Evolutionary conservation across 257 asterid species (phyloP), one percentile per base, ranked within the genome.

Genomic region (Nicotiana tomentosiformis): DNA sequence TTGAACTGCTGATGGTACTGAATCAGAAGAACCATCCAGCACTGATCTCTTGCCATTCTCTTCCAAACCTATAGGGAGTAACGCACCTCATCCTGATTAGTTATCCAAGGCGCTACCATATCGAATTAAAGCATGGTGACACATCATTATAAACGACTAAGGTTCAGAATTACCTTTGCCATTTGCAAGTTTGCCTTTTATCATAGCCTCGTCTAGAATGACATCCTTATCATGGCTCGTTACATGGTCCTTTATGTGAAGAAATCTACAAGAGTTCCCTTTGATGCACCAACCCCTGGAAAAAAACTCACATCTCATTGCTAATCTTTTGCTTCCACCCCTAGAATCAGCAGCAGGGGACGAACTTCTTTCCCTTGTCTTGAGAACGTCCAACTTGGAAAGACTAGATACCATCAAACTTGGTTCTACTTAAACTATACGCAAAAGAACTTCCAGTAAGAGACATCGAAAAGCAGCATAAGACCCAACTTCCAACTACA

Each of bases 201-300:
- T 74, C 74, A 72, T 74, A 43, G 83, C 86, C 53, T 87, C 87
- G 86, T 85, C 93, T 78, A 69, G 74, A 58, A n/a, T 70, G 72
- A 89, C 94, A 77, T 87, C 91, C 67, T 83, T 77, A 62, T 57
- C 30, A 14, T 78, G 83, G 78, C 81, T 83, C 70, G 70, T 66
- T 60, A 26, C 77, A 80, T 39, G 61, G 79, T 84, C 89, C 78
- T 77, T 92, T 76, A 86, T 65, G 81, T 96, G 99, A 87, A 94
- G 94, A 87, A 94, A 96, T 83, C 92, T 91, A 88, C 99, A 96
- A 5, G 97, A 87, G 33, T 68, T 90, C 77, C 98, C 98, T 89
- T 87, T 91, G 84, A 94, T 91, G 88, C 99, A 96, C 98, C 98
- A 96, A 53, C 99, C 99, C 86, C 90, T 91, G 74, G 96, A 90